A percentile compares a stretch with the other conserved stretches of the same genome.
phyloP scores from a whole-genome alignment of 2,329 filamentous ascomycete species.

The Trichoderma sp. region DNA sequence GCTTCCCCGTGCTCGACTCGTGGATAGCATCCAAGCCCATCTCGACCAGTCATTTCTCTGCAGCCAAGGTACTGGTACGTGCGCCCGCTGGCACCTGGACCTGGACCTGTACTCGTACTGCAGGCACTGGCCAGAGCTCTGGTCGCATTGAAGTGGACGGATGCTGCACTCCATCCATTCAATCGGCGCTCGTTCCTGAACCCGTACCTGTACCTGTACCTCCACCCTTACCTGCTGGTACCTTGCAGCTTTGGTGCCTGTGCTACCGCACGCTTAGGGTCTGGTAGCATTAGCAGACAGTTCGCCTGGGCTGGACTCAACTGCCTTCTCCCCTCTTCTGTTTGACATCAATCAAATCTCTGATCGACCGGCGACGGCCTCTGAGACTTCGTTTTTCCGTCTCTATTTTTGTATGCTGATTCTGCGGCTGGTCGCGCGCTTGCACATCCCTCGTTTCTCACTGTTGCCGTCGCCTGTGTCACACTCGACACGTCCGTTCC shows the following conservation, averaged over 20 bases:
- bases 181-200: not conserved
- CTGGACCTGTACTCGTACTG: not conserved
- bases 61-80: not conserved
- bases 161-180: not conserved
- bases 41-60: not conserved
- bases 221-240: not conserved
- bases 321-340: not conserved
- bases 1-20: constrained; percentile 9
- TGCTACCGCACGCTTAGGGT: not conserved
- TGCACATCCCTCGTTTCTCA: not conserved
- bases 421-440: constrained; percentile 16
- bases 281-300: not conserved
- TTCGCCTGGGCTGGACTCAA: not conserved
- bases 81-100: not conserved
- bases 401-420: not conserved
- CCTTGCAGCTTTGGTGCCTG: not conserved
- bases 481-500: constrained; percentile 19
- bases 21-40: not conserved
- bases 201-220: not conserved
- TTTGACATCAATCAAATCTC: constrained; percentile 10
- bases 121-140: not conserved
- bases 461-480: constrained; percentile 15
- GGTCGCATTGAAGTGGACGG: not conserved
- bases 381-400: constrained; percentile 10
- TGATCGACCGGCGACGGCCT: constrained; percentile 6